A percentile compares a stretch with the other conserved stretches of the same genome.
phyloP scores from a whole-genome alignment of 257 asterid species.

The Vinca minor region DNA sequence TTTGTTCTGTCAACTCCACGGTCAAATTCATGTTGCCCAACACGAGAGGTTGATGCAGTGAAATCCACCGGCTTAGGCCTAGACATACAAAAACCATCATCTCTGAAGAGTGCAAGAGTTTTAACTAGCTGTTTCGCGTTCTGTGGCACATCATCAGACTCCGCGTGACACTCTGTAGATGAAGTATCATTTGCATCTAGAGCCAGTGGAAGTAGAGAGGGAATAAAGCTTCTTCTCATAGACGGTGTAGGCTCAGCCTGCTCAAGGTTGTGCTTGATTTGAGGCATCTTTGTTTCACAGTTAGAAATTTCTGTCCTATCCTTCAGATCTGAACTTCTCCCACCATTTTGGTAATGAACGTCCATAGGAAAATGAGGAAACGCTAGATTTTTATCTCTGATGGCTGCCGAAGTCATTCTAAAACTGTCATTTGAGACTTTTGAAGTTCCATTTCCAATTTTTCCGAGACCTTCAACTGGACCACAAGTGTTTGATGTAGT shows the following conservation, averaged over 20 bases:
- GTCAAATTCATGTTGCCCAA: conserved; percentile 19
- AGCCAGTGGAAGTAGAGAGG: conserved; percentile 14
- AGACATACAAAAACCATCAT: conserved; percentile 13
- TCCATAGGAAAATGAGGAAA: conserved; percentile 5
- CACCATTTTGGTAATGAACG: conserved; percentile 1
- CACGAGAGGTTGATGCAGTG: conserved; percentile 27
- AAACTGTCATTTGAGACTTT: conserved; percentile 16
- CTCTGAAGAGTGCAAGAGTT: conserved; percentile 24
- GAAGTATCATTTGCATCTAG: conserved; percentile 13
- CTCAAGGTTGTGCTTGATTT: conserved; percentile 8
- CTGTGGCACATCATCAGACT: conserved; percentile 26
- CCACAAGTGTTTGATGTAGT: conserved; percentile 11
- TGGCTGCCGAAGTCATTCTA: conserved; percentile 17
- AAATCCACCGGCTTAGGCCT: conserved; percentile 24
- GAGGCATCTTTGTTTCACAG: too few species aligned
- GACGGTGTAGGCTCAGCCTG: conserved; percentile 7
- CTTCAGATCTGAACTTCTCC: conserved; percentile 14
- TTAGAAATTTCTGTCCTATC: conserved; percentile 7
- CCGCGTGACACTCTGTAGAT: conserved; percentile 6
- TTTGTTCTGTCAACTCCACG: conserved; percentile 7
- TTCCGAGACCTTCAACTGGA: conserved; percentile 20
- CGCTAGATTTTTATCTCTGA: conserved; percentile 20
- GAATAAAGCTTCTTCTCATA: conserved; percentile 12
- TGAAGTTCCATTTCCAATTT: conserved; percentile 13
- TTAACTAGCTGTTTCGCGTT: conserved; percentile 25